Percentiles rank a stretch among this genome's conserved stretches.
phyloP scores from a whole-genome alignment of 1,284 basidiomycete species.

The Cerioporus squamosus region DNA sequence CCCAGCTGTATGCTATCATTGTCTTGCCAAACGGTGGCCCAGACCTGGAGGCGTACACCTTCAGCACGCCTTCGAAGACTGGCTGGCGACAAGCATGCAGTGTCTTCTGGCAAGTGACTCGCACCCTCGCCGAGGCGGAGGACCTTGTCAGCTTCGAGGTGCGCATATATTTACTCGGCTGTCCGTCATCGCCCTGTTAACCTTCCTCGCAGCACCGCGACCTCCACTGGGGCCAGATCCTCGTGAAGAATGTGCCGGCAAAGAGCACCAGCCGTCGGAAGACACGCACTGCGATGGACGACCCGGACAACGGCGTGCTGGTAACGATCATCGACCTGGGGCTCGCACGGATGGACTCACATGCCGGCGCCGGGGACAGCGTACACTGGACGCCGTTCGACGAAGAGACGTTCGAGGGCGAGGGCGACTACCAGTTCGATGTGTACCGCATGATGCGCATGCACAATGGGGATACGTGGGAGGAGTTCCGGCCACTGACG shows the following conservation, averaged over 20 bases:
- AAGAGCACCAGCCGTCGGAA: constrained; percentile 32
- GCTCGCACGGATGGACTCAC: constrained; percentile 79
- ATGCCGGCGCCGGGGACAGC: constrained; percentile 35
- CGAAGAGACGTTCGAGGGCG: constrained; percentile 82
- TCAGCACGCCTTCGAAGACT: constrained; percentile 48
- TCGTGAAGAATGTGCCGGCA: constrained; percentile 66
- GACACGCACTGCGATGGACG: constrained; percentile 57
- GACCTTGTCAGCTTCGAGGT: constrained; percentile 86
- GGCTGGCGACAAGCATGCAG: constrained; percentile 89
- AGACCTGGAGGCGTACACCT: constrained; percentile 85
- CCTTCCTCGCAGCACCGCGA: constrained; percentile 82
- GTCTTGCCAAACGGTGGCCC: constrained; percentile 88
- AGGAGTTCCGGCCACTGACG: constrained; percentile 75
- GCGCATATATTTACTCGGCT: constrained; percentile 10
- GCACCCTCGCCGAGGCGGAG: constrained; percentile 81
- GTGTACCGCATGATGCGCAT: constrained; percentile 88
- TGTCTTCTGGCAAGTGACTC: constrained; percentile 90
- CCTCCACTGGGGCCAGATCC: constrained; percentile 97
- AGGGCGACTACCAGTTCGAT: constrained; percentile 94
- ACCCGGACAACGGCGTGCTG: constrained; percentile 61
- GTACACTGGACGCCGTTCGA: constrained; percentile 81
- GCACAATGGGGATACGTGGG: constrained; percentile 69
- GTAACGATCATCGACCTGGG: constrained; percentile 95
- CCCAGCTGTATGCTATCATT: constrained; percentile 88
- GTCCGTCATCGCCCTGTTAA: background rate